Conservation (phyloP, 306 rosid species). For the Styphnolobium japonicum region DNA sequence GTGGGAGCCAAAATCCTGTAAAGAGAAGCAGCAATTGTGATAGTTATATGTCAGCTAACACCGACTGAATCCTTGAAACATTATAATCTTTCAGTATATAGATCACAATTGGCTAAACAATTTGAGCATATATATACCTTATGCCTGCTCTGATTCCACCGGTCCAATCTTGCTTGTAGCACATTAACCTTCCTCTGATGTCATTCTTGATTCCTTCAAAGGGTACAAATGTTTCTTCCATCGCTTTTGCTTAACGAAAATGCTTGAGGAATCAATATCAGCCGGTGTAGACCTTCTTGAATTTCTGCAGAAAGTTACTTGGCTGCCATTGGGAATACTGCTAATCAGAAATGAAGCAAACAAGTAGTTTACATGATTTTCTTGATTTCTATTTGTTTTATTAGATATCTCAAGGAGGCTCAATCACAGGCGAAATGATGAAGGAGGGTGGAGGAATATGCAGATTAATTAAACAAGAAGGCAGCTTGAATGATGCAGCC, state of each 20-base stretch:
- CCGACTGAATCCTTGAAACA: not conserved
- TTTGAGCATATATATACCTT: slow-evolving; percentile 48
- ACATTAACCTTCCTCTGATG: slow-evolving; percentile 71
- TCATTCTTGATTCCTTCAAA: slow-evolving; percentile 85
- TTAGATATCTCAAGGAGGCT: slow-evolving; percentile 8
- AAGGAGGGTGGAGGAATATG: not conserved
- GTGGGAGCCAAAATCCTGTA: slow-evolving; percentile 66
- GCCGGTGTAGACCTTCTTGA: not conserved
- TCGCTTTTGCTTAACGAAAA: slow-evolving; percentile 8
- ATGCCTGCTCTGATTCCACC: slow-evolving; percentile 75
- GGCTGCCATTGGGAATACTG: slow-evolving; percentile 29
- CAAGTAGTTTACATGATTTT: slow-evolving; percentile 48
- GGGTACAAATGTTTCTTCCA: slow-evolving; percentile 91
- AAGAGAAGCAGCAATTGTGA: not conserved
- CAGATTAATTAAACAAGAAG: not conserved
- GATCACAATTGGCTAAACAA: not conserved
- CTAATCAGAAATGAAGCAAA: not conserved
- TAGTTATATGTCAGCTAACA: not conserved
- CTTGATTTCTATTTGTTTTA: not conserved
- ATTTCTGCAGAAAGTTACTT: not conserved
- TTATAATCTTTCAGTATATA: not conserved
- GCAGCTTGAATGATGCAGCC: too few relatives aligned
- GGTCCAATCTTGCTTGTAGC: slow-evolving; percentile 90
- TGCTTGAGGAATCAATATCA: slow-evolving; percentile 15
- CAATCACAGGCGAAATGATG: not conserved